Evolutionary conservation across 169 alveolate species (phyloP).

Genomic region (Plasmodium reichenowi): DNA sequence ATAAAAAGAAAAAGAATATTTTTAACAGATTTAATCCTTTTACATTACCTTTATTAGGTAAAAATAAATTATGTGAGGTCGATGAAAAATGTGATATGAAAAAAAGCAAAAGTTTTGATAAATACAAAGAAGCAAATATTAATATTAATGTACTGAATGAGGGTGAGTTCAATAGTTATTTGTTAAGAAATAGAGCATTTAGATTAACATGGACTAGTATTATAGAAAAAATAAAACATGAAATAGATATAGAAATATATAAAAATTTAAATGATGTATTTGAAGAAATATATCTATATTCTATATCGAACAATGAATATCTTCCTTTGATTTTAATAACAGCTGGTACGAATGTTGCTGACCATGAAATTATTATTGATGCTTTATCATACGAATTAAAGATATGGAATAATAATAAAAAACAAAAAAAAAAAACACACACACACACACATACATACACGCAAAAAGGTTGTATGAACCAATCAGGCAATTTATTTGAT

Average conservation of each 20-base stretch:
- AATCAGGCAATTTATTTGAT: no score
- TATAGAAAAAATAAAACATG: constrained; percentile 34
- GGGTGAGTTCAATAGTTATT: constrained; percentile 46
- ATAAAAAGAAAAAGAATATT: constrained; percentile 27
- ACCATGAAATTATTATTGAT: constrained; percentile 60
- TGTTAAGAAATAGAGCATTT: constrained; percentile 52
- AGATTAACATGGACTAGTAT: constrained; percentile 62
- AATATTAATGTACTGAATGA: constrained; percentile 44
- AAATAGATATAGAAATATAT: constrained; percentile 55
- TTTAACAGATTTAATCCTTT: constrained; percentile 65
- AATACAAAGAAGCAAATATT: neutral
- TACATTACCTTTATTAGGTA: constrained; percentile 20
- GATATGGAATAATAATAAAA: constrained; percentile 16
- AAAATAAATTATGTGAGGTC: constrained; percentile 7
- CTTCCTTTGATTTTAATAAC: constrained; percentile 59
- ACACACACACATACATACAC: neutral
- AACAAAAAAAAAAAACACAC: neutral
- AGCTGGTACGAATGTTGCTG: constrained; percentile 69
- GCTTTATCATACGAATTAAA: constrained; percentile 44
- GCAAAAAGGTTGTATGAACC: neutral
- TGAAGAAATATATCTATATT: constrained; percentile 53
- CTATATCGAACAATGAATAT: constrained; percentile 31
- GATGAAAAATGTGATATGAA: neutral
- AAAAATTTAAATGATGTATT: constrained; percentile 56
- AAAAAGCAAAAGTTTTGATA: neutral